A percentile compares a stretch with the other conserved stretches of the same genome.
These are phyloP conservation scores for Solanum ossicruentum DNA, from an alignment of 257 asterid genomes.

Conservation along the genomic window DNA sequence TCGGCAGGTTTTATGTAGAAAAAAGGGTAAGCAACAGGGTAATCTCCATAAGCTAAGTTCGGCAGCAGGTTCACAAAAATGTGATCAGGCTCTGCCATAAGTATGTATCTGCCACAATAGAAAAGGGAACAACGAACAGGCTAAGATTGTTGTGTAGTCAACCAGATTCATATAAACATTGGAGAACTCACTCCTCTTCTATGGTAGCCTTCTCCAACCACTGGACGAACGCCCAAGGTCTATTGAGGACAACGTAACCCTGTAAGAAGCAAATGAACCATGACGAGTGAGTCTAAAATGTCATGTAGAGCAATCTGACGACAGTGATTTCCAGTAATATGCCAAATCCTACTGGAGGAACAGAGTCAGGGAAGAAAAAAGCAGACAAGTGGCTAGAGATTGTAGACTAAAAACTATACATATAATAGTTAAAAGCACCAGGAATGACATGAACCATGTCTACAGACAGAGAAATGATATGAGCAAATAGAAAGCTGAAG, in stretches of 20 bases:
- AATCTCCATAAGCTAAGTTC: slow-evolving; percentile 25
- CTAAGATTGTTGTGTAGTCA: background rate
- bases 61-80: slow-evolving; percentile 43
- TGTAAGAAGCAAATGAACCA: slow-evolving; percentile 2
- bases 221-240: slow-evolving; percentile 70
- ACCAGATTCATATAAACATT: background rate
- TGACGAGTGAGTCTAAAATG: background rate
- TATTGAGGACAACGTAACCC: slow-evolving; percentile 55
- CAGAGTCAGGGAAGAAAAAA: background rate
- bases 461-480: background rate
- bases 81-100: slow-evolving; percentile 68
- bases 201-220: slow-evolving; percentile 50
- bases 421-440: background rate
- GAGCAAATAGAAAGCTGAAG: background rate
- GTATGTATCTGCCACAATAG: slow-evolving; percentile 29
- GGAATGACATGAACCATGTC: background rate
- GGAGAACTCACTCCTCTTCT: slow-evolving; percentile 49
- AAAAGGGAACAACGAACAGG: background rate
- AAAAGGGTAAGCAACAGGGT: slow-evolving; percentile 46
- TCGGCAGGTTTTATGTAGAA: slow-evolving; percentile 42
- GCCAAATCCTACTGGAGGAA: background rate
- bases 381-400: background rate
- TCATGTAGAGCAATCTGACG: background rate
- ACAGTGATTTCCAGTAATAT: background rate
- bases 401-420: background rate